Evolutionary conservation across 495 filamentous ascomycete species (phyloP).

Genomic region (Peziza echinospora): DNA sequence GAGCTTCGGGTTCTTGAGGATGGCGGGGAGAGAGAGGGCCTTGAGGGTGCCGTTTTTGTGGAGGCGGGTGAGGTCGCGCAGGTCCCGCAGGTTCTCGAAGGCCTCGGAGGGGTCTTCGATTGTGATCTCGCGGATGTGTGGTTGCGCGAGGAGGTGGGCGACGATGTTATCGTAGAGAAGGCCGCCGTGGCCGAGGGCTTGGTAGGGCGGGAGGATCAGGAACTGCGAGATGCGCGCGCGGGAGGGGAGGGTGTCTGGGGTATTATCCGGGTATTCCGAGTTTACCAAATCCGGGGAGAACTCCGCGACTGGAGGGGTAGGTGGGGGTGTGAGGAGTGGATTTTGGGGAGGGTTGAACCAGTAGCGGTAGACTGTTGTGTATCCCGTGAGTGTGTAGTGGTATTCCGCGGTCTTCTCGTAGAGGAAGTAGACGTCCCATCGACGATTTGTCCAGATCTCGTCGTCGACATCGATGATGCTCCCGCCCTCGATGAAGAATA

Average conservation of each 20-base stretch:
- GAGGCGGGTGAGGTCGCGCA: constrained; percentile 54
- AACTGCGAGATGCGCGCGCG: constrained; percentile 84
- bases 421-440: constrained; percentile 74
- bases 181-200: constrained; percentile 54
- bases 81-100: constrained; percentile 77
- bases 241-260: constrained; percentile 18
- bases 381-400: constrained; percentile 14
- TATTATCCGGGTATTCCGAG: neutral
- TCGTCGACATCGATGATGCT: constrained; percentile 49
- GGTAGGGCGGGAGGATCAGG: constrained; percentile 74
- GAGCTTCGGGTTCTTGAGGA: constrained; percentile 8
- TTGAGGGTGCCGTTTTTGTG: constrained; percentile 31
- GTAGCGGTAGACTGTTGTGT: constrained; percentile 68
- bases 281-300: neutral
- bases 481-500: constrained; percentile 81
- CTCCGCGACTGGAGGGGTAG: too few relatives aligned
- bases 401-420: constrained; percentile 41
- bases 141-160: constrained; percentile 34
- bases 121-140: constrained; percentile 56
- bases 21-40: constrained; percentile 21
- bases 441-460: constrained; percentile 43
- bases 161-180: constrained; percentile 36
- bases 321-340: neutral
- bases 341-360: constrained; percentile 31
- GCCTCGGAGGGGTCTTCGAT: constrained; percentile 92